phyloP scores from a whole-genome alignment of 2,329 filamentous ascomycete species.

The Pseudocercospora pini-densiflorae region DNA sequence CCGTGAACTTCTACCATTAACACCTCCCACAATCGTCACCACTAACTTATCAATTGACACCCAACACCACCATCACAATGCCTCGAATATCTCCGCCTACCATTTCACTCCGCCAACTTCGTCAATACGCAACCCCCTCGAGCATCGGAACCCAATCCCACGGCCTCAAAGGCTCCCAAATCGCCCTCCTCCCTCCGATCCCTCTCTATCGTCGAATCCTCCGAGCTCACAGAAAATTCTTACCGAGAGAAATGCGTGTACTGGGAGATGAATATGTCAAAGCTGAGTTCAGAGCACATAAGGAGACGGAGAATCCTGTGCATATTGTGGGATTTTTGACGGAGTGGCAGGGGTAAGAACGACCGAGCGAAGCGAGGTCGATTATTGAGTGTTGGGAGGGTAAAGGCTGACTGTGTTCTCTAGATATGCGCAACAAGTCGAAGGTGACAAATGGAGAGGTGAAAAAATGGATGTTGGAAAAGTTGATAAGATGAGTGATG shows the following conservation, averaged over 20 bases:
- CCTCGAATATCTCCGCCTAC: background rate
- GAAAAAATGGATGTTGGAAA: slow-evolving; percentile 83
- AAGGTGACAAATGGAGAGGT: slow-evolving; percentile 81
- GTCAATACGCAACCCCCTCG: slow-evolving; percentile 41
- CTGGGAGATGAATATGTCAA: slow-evolving; percentile 94
- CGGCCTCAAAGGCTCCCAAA: slow-evolving; percentile 47
- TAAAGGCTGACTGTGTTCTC: too few species aligned
- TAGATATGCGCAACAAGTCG: too few species aligned
- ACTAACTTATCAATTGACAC: too few species aligned
- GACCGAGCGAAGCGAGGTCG: slow-evolving; percentile 92
- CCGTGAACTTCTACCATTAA: slow-evolving; percentile 8
- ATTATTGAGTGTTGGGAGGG: too few species aligned
- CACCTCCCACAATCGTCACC: background rate
- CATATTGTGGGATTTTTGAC: slow-evolving; percentile 95
- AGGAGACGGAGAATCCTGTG: slow-evolving; percentile 82
- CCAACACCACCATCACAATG: slow-evolving; percentile 25
- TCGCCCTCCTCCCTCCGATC: slow-evolving; percentile 83
- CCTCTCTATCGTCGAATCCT: slow-evolving; percentile 87
- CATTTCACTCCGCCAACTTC: slow-evolving; percentile 11
- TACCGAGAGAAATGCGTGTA: slow-evolving; percentile 74
- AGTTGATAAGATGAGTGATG: slow-evolving; percentile 93
- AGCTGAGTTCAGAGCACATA: slow-evolving; percentile 85
- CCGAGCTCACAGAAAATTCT: slow-evolving; percentile 79
- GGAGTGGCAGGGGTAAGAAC: slow-evolving; percentile 97
- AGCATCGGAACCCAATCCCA: slow-evolving; percentile 36